A percentile compares a stretch with the other conserved stretches of the same genome.
These are phyloP conservation scores for Boletus subparvulus DNA, from an alignment of 768 basidiomycete genomes.

Conservation along the genomic window DNA sequence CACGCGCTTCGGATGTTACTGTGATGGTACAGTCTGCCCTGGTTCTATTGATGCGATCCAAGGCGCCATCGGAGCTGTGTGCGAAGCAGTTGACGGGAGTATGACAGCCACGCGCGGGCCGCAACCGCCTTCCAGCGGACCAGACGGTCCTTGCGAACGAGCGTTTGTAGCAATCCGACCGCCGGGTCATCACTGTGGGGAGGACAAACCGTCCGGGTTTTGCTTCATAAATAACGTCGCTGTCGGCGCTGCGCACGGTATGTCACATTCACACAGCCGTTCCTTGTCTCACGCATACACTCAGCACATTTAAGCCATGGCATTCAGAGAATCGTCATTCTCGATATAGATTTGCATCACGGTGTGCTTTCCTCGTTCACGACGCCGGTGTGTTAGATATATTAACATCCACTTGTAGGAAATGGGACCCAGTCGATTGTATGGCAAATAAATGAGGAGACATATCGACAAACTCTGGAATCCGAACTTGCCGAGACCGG, in stretches of 20 bases:
- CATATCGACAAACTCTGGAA: constrained; percentile 67
- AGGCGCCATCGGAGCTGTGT: constrained; percentile 79
- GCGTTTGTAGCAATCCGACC: constrained; percentile 88
- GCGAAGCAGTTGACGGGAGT: constrained; percentile 82
- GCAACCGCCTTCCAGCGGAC: constrained; percentile 6
- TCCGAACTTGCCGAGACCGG: constrained; percentile 34
- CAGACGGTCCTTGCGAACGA: constrained; percentile 26
- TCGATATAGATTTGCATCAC: constrained; percentile 68
- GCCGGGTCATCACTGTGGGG: constrained; percentile 94
- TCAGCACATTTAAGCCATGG: constrained; percentile 79
- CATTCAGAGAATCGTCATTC: constrained; percentile 75
- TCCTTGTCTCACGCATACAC: not conserved
- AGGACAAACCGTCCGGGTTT: constrained; percentile 87
- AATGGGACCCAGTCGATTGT: constrained; percentile 93
- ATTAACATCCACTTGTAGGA: constrained; percentile 42
- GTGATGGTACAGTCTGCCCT: constrained; percentile 60
- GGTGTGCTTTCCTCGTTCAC: constrained; percentile 10
- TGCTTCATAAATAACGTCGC: constrained; percentile 96
- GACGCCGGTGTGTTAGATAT: not conserved
- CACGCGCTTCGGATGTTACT: not conserved
- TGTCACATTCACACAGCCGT: constrained; percentile 8
- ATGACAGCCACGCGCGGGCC: constrained; percentile 30
- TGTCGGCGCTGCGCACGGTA: constrained; percentile 88
- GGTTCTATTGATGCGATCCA: constrained; percentile 74
- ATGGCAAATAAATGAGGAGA: constrained; percentile 91